These are phyloP conservation scores for Alnus rubra DNA, from an alignment of 306 rosid genomes.

Conservation along the genomic window DNA sequence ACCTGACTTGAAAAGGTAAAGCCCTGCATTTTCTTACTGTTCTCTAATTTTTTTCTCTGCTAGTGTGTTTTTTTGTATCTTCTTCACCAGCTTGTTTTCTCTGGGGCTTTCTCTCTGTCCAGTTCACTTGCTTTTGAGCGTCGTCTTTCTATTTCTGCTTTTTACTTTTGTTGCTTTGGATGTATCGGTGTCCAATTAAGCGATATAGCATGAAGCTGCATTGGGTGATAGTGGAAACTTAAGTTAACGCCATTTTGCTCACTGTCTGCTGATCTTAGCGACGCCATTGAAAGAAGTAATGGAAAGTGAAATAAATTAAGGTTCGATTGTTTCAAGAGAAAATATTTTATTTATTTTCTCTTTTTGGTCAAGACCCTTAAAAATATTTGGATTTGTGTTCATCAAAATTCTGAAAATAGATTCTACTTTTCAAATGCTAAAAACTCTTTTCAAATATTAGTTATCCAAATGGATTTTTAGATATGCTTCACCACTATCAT, in stretches of 20 bases:
- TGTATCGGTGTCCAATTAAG: background rate
- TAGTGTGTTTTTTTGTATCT: background rate
- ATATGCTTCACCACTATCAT: no score
- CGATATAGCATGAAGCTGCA: background rate
- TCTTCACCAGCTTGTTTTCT: background rate
- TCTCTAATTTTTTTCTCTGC: background rate
- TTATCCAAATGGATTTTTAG: no score
- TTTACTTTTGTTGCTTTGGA: background rate
- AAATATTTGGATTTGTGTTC: no score
- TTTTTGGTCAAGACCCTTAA: no score
- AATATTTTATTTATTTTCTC: no score
- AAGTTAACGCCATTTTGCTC: background rate
- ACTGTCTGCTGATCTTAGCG: background rate
- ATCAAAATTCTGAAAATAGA: no score
- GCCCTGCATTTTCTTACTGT: background rate
- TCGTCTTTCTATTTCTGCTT: background rate
- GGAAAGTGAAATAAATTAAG: background rate
- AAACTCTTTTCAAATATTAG: no score
- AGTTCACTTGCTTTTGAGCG: background rate
- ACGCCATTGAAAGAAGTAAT: background rate
- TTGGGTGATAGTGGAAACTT: constrained; percentile 5
- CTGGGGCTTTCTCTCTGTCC: background rate
- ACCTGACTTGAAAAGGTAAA: background rate
- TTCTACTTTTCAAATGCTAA: no score
- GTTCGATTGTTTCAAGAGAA: no score